Evolutionary conservation across 164 flowering plant genomes (phyloP).

Genomic region (Cinnamomum chago): DNA sequence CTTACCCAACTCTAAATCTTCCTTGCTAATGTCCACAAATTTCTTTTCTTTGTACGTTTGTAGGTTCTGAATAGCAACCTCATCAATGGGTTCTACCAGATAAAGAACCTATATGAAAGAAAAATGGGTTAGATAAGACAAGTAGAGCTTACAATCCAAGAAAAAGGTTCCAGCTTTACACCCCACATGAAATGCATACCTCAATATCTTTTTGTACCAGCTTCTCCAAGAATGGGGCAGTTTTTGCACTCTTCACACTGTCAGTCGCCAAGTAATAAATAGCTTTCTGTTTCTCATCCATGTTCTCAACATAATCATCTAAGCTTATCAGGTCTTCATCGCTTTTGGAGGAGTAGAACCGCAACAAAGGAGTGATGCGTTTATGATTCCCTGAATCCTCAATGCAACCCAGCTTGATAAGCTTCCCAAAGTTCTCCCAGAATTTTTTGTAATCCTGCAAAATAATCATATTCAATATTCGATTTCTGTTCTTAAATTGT

Average conservation of each 20-base stretch:
- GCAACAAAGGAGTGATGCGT: conserved; percentile 71
- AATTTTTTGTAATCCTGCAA: conserved; percentile 93
- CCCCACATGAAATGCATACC: conserved; percentile 32
- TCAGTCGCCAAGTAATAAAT: conserved; percentile 94
- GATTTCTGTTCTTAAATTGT: not conserved
- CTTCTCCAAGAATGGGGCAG: conserved; percentile 98
- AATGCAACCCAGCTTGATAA: conserved; percentile 86
- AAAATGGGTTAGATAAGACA: not conserved
- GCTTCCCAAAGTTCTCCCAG: conserved; percentile 99
- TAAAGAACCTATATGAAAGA: conserved; percentile 57
- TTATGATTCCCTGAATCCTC: conserved; percentile 97
- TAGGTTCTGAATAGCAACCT: conserved; percentile 92
- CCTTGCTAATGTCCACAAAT: conserved; percentile 98
- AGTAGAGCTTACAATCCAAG: not conserved
- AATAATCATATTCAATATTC: not conserved
- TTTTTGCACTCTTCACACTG: conserved; percentile 91
- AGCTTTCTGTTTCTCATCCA: conserved; percentile 93
- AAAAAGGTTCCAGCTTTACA: not conserved
- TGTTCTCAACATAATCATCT: conserved; percentile 88
- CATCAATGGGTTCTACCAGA: conserved; percentile 93
- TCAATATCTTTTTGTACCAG: conserved; percentile 84
- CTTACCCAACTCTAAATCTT: conserved; percentile 92
- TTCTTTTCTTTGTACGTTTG: conserved; percentile 96
- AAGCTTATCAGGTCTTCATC: conserved; percentile 84
- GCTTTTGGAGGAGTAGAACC: conserved; percentile 85